Conservation (phyloP, 108 stramenopile species). For the Poteriospumella lacustris region DNA sequence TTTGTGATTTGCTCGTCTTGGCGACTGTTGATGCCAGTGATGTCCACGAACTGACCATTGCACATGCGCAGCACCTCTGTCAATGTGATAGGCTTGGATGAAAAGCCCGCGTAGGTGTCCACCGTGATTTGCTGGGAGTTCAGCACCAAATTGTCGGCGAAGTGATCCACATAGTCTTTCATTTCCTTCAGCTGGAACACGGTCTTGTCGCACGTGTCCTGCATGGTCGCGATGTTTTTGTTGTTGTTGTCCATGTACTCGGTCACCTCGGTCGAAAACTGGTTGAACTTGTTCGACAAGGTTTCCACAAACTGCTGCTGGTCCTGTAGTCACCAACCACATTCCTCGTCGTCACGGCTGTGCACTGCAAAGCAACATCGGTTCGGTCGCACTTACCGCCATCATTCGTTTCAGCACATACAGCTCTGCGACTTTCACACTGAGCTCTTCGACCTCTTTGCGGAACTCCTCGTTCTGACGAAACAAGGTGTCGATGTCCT, state of each 20-base stretch:
- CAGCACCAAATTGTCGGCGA: constrained; percentile 19
- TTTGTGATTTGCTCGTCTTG: constrained; percentile 1
- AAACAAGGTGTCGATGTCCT: background rate
- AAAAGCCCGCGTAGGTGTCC: constrained; percentile 12
- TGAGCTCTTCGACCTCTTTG: background rate
- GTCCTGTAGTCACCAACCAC: background rate
- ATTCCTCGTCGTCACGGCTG: no score
- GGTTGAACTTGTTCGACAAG: background rate
- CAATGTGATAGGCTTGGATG: background rate
- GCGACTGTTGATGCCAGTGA: background rate
- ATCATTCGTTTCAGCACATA: background rate
- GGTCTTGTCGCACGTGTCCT: background rate
- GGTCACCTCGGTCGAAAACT: background rate
- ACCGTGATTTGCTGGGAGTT: constrained; percentile 16
- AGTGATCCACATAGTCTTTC: constrained; percentile 29
- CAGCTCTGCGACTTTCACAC: background rate
- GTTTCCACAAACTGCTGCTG: constrained; percentile 4
- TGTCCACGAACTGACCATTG: background rate
- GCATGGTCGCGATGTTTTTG: background rate
- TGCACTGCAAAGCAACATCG: background rate
- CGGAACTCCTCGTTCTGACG: background rate
- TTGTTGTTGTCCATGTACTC: background rate
- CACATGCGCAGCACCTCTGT: background rate
- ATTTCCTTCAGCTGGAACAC: background rate
- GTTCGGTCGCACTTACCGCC: background rate